These are phyloP conservation scores for Camelina hispida DNA, from an alignment of 345 rosid genomes.

Conservation along the genomic window DNA sequence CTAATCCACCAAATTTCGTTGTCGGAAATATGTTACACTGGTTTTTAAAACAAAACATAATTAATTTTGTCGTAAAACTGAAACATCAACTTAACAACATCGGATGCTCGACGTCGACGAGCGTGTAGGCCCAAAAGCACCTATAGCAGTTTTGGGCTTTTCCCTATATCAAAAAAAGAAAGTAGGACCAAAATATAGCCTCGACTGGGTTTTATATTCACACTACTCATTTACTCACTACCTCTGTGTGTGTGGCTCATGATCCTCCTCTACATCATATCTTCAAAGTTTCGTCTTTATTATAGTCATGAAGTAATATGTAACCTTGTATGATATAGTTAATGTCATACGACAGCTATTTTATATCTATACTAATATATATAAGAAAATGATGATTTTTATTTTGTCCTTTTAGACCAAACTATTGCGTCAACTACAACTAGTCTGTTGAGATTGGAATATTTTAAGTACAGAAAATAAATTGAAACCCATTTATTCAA, in stretches of 20 bases:
- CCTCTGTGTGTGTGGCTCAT: background rate
- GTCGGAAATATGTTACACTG: background rate
- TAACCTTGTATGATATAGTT: background rate
- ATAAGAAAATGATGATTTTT: background rate
- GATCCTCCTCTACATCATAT: background rate
- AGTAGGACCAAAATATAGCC: conserved; percentile 7
- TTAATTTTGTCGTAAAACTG: background rate
- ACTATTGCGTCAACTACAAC: conserved; percentile 20
- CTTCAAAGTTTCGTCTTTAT: background rate
- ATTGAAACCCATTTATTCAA: background rate
- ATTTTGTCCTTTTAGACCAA: background rate
- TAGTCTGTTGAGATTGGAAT: conserved; percentile 22
- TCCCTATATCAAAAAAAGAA: conserved; percentile 1
- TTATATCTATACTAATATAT: background rate
- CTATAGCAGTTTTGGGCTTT: conserved; percentile 24
- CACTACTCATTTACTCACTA: conserved; percentile 2
- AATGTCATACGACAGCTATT: background rate
- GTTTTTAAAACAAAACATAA: background rate
- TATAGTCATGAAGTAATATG: background rate
- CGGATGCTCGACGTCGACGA: conserved; percentile 17
- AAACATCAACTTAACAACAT: conserved; percentile 27
- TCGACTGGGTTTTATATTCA: background rate
- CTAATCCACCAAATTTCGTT: background rate
- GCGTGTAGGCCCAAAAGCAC: conserved; percentile 34
- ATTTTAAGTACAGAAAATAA: background rate